Conservation (phyloP, 306 rosid genomes). For the Sindora glabra region DNA sequence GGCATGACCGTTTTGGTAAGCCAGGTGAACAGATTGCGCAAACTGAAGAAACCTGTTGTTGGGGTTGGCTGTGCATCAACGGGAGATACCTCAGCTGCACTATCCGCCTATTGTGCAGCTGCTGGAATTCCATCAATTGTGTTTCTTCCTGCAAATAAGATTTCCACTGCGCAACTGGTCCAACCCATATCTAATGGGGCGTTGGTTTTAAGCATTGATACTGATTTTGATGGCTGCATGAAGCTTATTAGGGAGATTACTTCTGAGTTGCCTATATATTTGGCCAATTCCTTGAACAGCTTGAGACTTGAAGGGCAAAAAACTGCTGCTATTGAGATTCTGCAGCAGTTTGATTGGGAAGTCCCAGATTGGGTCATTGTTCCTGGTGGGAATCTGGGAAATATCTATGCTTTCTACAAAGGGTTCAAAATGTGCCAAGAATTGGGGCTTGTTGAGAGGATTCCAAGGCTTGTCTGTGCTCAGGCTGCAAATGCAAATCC, state of each 20-base stretch:
- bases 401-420: slow-evolving; percentile 54
- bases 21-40: slow-evolving; percentile 48
- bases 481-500: slow-evolving; percentile 58
- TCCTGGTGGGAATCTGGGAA: slow-evolving; percentile 54
- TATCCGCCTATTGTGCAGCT: slow-evolving; percentile 51
- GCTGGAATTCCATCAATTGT: slow-evolving; percentile 53
- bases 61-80: slow-evolving; percentile 59
- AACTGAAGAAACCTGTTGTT: slow-evolving; percentile 34
- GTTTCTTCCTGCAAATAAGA: slow-evolving; percentile 50
- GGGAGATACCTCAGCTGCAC: slow-evolving; percentile 46
- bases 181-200: slow-evolving; percentile 58
- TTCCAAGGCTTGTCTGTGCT: slow-evolving; percentile 52
- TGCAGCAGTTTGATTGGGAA: slow-evolving; percentile 55
- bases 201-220: slow-evolving; percentile 49
- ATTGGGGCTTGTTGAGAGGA: slow-evolving; percentile 42
- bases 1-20: slow-evolving; percentile 57
- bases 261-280: slow-evolving; percentile 42
- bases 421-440: slow-evolving; percentile 60
- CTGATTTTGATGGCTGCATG: slow-evolving; percentile 58
- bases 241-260: slow-evolving; percentile 51
- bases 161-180: slow-evolving; percentile 50
- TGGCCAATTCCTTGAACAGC: slow-evolving; percentile 51
- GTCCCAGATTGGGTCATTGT: slow-evolving; percentile 60
- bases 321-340: slow-evolving; percentile 49
- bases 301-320: slow-evolving; percentile 52